Evolutionary conservation across 1,284 basidiomycete genomes (phyloP), one percentile per base, ranked within the genome.

Genomic region (Megacollybia platyphylla): DNA sequence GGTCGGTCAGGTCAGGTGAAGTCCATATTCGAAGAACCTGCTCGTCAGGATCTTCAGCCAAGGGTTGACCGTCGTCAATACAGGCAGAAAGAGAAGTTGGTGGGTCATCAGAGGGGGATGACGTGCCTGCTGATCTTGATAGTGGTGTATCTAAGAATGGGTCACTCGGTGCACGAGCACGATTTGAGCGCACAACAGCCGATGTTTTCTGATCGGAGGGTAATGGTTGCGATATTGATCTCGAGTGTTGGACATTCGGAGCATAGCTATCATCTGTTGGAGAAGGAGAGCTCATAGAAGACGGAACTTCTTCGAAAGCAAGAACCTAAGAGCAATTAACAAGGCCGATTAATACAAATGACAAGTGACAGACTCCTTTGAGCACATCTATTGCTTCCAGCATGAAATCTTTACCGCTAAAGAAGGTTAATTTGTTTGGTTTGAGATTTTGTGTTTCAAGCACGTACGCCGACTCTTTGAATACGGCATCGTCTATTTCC

Each of bases 401-500:
- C 80, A 87, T 87, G 54, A 87, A 86, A 51, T 85, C 77, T 61
- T 85, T 86, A 46, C 84, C 84, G 56, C 84, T 87, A 58, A 46
- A 50, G 43, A 45, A 53, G 46, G 51, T 26, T 30, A 17, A 41
- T 31, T 35, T 41, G 26, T 38, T 38, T 36, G 40, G 42, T 15
- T 17, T 36, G 18, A 15, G 20, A 32, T 13, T 7, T 36, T 49
- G 49, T 48, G 42, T 36, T 41, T 39, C 20, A 17, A 36, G 27
- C 30, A 73, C 83, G 68, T 67, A 85, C 83, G 80, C 84, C 51
- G 84, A 71, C 60, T 87, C 84, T 55, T 84, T 83, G 62, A 87
- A 83, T 26, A 87, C 81, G 28, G 83, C 83, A 61, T 87, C 84
- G 56, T 87, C 85, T 34, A 87, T 67, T 61, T 85, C 79, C 84